Percentiles rank a stretch among this genome's conserved stretches.
Conservation (phyloP, 106 monocot genomes). For the Acorus gramineus region DNA sequence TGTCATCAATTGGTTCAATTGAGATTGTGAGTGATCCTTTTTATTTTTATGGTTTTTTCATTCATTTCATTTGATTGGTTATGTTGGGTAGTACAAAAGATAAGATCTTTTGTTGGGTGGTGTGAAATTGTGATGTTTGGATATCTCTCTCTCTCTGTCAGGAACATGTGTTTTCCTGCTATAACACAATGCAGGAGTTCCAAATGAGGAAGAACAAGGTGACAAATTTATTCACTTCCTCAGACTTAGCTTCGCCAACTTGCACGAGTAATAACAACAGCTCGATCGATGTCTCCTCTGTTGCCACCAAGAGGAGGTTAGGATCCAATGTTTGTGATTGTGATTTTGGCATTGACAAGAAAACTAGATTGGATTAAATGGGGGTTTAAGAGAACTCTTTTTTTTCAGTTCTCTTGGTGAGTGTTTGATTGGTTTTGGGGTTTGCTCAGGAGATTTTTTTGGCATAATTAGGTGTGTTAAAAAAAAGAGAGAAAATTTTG, state of each 20-base stretch:
- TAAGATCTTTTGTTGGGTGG: background rate
- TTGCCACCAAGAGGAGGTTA: background rate
- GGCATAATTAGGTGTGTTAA: no score
- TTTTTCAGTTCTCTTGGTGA: no score
- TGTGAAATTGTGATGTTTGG: conserved; percentile 3
- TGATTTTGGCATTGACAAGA: no score
- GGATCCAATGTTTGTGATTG: no score
- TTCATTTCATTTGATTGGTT: background rate
- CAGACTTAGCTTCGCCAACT: conserved; percentile 7
- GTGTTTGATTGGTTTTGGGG: no score
- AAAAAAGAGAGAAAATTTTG: no score
- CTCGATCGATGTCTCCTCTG: conserved; percentile 13
- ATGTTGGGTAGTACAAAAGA: background rate
- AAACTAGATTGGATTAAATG: no score
- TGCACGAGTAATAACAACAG: background rate
- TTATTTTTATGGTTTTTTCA: no score
- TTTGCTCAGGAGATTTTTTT: no score
- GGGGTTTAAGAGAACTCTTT: no score
- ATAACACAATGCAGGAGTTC: conserved; percentile 41
- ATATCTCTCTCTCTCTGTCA: conserved; percentile 17
- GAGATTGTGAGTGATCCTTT: conserved; percentile 34
- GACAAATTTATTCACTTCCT: conserved; percentile 14
- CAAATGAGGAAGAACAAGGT: conserved; percentile 21
- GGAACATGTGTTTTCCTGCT: conserved; percentile 67
- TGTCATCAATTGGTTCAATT: conserved; percentile 18